Conservation (phyloP, 2,329 filamentous ascomycete species). For the Sclerotinia subarctica region DNA sequence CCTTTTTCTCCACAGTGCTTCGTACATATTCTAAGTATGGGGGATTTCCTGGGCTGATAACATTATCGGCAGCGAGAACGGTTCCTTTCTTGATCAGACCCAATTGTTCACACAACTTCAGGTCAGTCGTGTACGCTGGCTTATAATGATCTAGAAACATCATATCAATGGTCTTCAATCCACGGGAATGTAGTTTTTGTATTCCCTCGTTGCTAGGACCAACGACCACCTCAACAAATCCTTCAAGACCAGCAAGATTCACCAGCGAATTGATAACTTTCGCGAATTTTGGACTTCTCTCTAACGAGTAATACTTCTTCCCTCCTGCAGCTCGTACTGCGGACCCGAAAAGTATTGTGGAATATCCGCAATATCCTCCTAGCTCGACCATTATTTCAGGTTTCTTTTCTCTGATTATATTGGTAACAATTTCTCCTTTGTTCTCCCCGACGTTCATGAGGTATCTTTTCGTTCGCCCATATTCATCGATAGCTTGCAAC, state of each 20-base stretch:
- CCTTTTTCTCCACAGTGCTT: constrained; percentile 61
- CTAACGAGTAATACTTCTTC: constrained; percentile 66
- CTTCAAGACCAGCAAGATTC: constrained; percentile 68
- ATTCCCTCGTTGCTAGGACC: constrained; percentile 67
- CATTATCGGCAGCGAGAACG: constrained; percentile 66
- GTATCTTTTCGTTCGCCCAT: constrained; percentile 60
- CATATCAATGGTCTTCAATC: constrained; percentile 31
- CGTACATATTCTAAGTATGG: constrained; percentile 69
- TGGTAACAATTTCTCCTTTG: constrained; percentile 68
- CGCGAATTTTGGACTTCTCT: constrained; percentile 71
- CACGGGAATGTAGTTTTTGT: constrained; percentile 49
- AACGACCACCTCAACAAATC: constrained; percentile 67
- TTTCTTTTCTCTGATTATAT: constrained; percentile 64
- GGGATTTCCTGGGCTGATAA: constrained; percentile 69
- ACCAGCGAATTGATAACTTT: constrained; percentile 67
- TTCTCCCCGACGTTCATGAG: constrained; percentile 78
- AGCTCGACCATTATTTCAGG: constrained; percentile 73
- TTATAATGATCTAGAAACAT: constrained; percentile 78
- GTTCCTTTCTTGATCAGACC: constrained; percentile 60
- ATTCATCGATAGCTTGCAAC: constrained; percentile 69
- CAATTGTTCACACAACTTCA: constrained; percentile 74
- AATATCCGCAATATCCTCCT: constrained; percentile 80
- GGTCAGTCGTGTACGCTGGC: constrained; percentile 67
- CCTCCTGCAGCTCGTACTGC: constrained; percentile 63
- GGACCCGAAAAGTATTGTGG: constrained; percentile 69